phyloP scores from a whole-genome alignment of 345 rosid species.

The Euphorbia tirucalli region DNA sequence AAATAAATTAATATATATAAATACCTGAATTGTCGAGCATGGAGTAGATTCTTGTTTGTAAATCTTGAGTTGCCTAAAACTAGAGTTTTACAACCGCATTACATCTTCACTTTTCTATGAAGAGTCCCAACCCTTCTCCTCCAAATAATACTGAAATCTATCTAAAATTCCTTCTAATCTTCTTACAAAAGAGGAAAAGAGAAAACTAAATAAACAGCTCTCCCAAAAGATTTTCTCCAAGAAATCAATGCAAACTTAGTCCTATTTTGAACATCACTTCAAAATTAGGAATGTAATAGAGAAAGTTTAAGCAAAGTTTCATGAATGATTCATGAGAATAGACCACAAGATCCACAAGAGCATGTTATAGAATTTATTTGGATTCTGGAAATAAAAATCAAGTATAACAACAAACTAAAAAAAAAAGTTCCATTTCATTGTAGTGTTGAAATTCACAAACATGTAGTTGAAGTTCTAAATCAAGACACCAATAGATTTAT shows the following conservation, averaged over 20 bases:
- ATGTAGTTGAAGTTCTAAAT: background rate
- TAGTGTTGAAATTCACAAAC: too few relatives aligned
- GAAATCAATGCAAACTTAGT: too few relatives aligned
- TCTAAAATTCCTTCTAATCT: background rate
- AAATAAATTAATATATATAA: too few relatives aligned
- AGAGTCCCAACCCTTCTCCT: background rate
- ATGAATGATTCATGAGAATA: constrained; percentile 3
- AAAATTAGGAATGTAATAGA: background rate
- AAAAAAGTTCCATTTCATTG: too few relatives aligned
- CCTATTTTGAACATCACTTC: too few relatives aligned
- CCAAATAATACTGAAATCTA: background rate
- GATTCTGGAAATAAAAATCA: background rate
- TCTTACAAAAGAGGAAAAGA: background rate
- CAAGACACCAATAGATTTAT: constrained; percentile 41
- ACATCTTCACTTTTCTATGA: too few relatives aligned
- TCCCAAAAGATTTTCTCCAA: too few relatives aligned
- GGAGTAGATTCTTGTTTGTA: too few relatives aligned
- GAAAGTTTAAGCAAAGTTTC: background rate
- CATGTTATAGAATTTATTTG: background rate
- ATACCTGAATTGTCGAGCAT: too few relatives aligned
- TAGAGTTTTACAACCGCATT: too few relatives aligned
- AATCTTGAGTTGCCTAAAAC: too few relatives aligned
- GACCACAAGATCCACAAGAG: background rate
- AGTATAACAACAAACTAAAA: background rate
- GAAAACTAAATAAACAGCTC: too few relatives aligned